Percentiles rank a stretch among this genome's conserved stretches.
Evolutionary conservation across 2,329 filamentous ascomycete genomes (phyloP).

Genomic region (Phaeosphaeriaceae sp.): DNA sequence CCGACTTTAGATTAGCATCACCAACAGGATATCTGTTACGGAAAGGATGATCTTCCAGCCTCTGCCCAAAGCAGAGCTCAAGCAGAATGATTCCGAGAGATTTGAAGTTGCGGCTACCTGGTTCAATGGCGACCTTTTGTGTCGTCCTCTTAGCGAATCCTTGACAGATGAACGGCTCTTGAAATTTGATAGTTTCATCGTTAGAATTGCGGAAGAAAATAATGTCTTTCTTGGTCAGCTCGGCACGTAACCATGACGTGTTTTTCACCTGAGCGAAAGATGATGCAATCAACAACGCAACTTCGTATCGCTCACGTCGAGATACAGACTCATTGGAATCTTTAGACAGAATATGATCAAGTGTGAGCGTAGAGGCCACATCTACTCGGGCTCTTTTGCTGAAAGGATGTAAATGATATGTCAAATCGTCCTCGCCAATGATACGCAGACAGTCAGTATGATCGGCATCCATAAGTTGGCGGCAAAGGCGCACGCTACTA

Average conservation of each 20-base stretch:
- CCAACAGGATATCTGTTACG: slow-evolving; percentile 12
- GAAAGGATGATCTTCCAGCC: slow-evolving; percentile 20
- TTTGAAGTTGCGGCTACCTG: slow-evolving; percentile 19
- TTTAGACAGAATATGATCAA: slow-evolving; percentile 16
- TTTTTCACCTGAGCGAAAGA: slow-evolving; percentile 24
- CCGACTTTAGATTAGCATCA: slow-evolving; percentile 10
- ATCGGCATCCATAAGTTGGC: slow-evolving; percentile 5
- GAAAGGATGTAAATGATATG: slow-evolving; percentile 18
- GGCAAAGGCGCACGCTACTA: slow-evolving; percentile 12
- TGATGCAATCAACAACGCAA: slow-evolving; percentile 25
- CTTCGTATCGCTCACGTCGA: slow-evolving; percentile 20
- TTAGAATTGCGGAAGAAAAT: slow-evolving; percentile 15
- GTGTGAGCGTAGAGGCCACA: slow-evolving; percentile 1
- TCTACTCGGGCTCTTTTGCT: slow-evolving; percentile 2
- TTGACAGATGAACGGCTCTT: slow-evolving; percentile 70
- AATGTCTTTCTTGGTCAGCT: slow-evolving; percentile 18
- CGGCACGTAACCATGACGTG: slow-evolving; percentile 18
- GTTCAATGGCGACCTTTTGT: not conserved
- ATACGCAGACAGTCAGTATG: slow-evolving; percentile 18
- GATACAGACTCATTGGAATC: slow-evolving; percentile 7
- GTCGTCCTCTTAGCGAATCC: slow-evolving; percentile 76
- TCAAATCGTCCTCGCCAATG: slow-evolving; percentile 15
- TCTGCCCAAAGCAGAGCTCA: slow-evolving; percentile 23
- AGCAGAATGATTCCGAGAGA: slow-evolving; percentile 27
- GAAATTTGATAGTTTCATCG: slow-evolving; percentile 51